Conservation (phyloP, 768 basidiomycete genomes). For the Candolleomyces eurysporus region DNA sequence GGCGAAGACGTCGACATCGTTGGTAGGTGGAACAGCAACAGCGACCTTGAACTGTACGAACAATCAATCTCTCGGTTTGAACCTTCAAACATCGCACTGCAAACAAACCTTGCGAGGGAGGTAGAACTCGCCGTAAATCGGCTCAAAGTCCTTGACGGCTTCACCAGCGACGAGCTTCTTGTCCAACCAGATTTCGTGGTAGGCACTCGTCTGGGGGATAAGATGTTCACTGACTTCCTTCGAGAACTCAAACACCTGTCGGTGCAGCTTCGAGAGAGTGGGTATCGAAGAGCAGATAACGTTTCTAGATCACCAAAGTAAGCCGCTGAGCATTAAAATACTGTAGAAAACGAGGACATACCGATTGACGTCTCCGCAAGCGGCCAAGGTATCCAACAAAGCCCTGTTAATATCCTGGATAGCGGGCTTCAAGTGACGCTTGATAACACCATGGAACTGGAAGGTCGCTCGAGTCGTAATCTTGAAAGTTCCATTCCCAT, state of each 20-base stretch:
- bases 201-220: conserved; percentile 87
- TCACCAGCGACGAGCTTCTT: conserved; percentile 95
- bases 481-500: conserved; percentile 92
- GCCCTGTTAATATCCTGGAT: conserved; percentile 94
- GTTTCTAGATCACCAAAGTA: conserved; percentile 51
- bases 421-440: conserved; percentile 91
- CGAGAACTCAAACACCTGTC: conserved; percentile 79
- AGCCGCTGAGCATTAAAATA: neutral
- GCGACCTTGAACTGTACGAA: conserved; percentile 87
- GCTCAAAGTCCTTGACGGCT: conserved; percentile 91
- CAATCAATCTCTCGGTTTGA: neutral
- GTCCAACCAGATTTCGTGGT: conserved; percentile 99
- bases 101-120: conserved; percentile 83
- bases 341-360: conserved; percentile 25
- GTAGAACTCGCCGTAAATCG: conserved; percentile 97
- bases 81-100: neutral
- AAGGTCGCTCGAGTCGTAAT: conserved; percentile 97
- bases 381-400: conserved; percentile 92
- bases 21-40: conserved; percentile 92
- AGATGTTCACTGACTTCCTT: conserved; percentile 83
- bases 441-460: conserved; percentile 99
- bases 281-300: conserved; percentile 92
- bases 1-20: conserved; percentile 94
- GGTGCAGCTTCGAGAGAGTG: conserved; percentile 81
- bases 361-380: conserved; percentile 98